Conservation (phyloP, 2,329 filamentous ascomycete genomes). For the Ascochyta koolunga region DNA sequence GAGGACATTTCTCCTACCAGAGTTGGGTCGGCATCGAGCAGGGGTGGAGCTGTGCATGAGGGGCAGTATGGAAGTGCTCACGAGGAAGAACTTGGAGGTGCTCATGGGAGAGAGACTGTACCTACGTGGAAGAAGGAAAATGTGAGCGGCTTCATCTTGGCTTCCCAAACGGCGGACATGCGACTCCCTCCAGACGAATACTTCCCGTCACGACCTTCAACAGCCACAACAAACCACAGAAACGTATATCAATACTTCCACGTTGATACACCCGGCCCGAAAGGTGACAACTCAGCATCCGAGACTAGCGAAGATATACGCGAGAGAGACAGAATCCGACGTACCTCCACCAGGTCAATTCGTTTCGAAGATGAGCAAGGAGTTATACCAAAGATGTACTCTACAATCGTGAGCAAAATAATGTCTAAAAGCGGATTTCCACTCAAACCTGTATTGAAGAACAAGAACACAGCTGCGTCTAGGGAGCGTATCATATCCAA, state of each 20-base stretch:
- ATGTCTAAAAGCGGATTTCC: background rate
- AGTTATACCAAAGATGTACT: background rate
- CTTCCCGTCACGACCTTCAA: background rate
- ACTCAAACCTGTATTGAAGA: background rate
- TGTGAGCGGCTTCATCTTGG: constrained; percentile 11
- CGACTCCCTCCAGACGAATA: constrained; percentile 1
- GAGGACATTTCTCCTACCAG: constrained; percentile 5
- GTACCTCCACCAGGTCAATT: background rate
- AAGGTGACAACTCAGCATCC: background rate
- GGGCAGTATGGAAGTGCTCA: background rate
- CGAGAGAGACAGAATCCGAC: background rate
- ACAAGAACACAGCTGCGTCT: background rate
- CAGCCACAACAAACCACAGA: background rate
- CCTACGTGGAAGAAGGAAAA: background rate
- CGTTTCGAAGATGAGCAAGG: background rate
- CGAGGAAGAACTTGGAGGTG: background rate
- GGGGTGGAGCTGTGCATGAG: background rate
- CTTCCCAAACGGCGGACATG: background rate
- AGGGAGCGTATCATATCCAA: background rate
- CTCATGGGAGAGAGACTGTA: background rate
- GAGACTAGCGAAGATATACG: background rate
- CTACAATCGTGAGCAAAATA: background rate
- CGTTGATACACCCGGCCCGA: background rate
- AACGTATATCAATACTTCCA: background rate
- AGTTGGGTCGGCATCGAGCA: background rate